These are phyloP conservation scores for Xylaria venustula DNA, from an alignment of 495 filamentous ascomycete species.

Conservation along the genomic window DNA sequence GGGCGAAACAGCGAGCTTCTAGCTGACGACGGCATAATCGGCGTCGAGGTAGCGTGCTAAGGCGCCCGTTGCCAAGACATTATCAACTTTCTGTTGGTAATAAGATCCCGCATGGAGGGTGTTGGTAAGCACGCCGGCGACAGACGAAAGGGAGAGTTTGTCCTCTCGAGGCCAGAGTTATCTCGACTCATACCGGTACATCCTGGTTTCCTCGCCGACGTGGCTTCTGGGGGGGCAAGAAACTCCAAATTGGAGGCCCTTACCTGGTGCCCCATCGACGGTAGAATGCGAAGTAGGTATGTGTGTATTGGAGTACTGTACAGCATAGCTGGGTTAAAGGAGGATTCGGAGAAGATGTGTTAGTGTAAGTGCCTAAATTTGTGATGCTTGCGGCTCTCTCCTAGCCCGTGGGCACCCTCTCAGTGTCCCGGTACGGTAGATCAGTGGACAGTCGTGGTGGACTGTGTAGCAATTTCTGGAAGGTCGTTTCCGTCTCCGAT, in stretches of 20 bases:
- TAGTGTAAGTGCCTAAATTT: neutral
- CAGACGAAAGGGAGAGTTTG: neutral
- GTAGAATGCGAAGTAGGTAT: too few relatives aligned
- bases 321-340: neutral
- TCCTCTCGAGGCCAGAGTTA: neutral
- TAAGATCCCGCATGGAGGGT: neutral
- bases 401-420: neutral
- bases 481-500: neutral
- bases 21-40: conserved; percentile 2
- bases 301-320: too few relatives aligned
- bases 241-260: neutral
- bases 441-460: too few relatives aligned
- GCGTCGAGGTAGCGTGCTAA: neutral
- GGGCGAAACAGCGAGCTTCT: conserved; percentile 2
- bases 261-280: too few relatives aligned
- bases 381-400: conserved; percentile 10
- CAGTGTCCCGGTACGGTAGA: too few relatives aligned
- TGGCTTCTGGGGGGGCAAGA: neutral
- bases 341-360: neutral
- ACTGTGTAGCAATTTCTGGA: neutral
- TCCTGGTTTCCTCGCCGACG: neutral
- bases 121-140: neutral
- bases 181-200: neutral
- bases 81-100: conserved; percentile 1
- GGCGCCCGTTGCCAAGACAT: conserved; percentile 11